Evolutionary conservation across 768 basidiomycete species (phyloP).

Genomic region (Plicaturopsis crispa): DNA sequence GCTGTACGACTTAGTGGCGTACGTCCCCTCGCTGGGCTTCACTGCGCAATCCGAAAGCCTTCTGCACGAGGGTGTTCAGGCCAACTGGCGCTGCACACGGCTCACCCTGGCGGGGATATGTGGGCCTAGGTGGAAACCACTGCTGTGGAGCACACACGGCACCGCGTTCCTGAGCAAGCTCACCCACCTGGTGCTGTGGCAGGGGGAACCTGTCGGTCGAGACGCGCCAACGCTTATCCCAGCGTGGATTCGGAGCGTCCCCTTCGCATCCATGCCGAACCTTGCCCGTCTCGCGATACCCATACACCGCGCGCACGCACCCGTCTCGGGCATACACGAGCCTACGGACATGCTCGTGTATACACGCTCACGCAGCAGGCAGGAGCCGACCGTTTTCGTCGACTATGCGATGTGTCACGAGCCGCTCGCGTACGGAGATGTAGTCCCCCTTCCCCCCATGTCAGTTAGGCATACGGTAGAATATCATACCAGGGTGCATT

Average conservation of each 20-base stretch:
- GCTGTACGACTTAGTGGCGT: conserved; percentile 20
- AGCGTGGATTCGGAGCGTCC: conserved; percentile 19
- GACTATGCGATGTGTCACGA: conserved; percentile 16
- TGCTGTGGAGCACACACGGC: conserved; percentile 23
- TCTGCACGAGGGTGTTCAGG: conserved; percentile 23
- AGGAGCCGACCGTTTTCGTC: conserved; percentile 10
- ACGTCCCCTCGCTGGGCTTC: conserved; percentile 25
- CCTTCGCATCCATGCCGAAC: conserved; percentile 22
- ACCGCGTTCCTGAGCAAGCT: conserved; percentile 25
- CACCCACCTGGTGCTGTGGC: conserved; percentile 29
- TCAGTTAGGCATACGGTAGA: too few species aligned
- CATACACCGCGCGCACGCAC: conserved; percentile 10
- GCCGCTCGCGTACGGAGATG: conserved; percentile 14
- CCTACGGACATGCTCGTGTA: conserved; percentile 5
- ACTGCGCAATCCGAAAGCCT: conserved; percentile 23
- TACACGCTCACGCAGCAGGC: too few species aligned
- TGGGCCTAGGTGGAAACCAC: conserved; percentile 23
- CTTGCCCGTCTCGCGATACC: conserved; percentile 27
- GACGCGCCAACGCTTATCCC: conserved; percentile 1
- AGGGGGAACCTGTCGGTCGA: conserved; percentile 1
- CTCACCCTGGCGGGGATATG: conserved; percentile 25
- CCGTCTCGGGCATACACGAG: neutral
- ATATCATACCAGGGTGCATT: conserved; percentile 5
- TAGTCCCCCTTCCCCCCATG: conserved; percentile 10
- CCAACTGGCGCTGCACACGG: conserved; percentile 19